phyloP scores from a whole-genome alignment of 2,329 filamentous ascomycete genomes.

The Calonectria fujianensis region DNA sequence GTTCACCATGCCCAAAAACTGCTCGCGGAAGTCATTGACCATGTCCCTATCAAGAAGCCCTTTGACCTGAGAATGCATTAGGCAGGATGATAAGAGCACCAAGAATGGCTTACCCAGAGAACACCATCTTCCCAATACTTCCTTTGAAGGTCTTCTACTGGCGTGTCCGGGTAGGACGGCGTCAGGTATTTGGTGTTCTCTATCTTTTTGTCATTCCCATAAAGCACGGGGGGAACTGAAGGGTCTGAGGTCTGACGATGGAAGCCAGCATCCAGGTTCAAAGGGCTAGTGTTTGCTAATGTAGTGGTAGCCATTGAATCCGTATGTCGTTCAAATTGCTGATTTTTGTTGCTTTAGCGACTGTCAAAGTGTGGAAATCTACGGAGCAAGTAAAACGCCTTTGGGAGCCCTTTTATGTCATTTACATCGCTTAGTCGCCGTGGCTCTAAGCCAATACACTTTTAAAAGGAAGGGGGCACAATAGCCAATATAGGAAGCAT shows the following conservation, averaged over 20 bases:
- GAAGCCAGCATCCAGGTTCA: neutral
- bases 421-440: neutral
- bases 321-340: no score
- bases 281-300: neutral
- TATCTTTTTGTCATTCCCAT: constrained; percentile 8
- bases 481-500: neutral
- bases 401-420: neutral
- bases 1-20: constrained; percentile 7
- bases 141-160: constrained; percentile 2
- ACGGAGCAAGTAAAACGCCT: neutral
- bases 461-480: neutral
- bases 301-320: neutral
- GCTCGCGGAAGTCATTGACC: constrained; percentile 1
- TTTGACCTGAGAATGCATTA: neutral
- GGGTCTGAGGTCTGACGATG: neutral
- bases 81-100: neutral
- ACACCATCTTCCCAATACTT: neutral
- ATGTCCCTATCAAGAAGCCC: neutral
- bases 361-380: neutral
- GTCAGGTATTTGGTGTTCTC: constrained; percentile 1
- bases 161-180: neutral
- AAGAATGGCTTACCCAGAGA: constrained; percentile 1
- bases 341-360: neutral
- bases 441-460: neutral
- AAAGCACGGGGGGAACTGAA: neutral